Evolutionary conservation across 371 early-diverging fungal genomes (phyloP), one percentile per base, ranked within the genome.

Genomic region (Mucor irregularis): DNA sequence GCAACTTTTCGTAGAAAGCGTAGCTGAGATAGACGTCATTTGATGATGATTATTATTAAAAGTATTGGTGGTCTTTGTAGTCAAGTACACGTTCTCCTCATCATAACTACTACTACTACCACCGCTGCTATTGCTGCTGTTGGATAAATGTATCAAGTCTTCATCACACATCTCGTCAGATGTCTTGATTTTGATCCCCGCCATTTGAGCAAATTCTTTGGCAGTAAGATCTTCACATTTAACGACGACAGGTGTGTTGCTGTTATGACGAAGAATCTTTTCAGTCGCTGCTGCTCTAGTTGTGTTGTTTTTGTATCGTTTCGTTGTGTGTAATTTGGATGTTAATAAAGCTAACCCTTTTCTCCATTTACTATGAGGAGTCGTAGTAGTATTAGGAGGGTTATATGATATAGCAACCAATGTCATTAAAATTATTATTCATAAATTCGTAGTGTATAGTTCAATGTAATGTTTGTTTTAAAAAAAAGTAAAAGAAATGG

Each of bases 151-250:
- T n/a, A n/a, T n/a, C n/a, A n/a, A n/a, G n/a, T n/a, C n/a, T n/a
- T n/a, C n/a, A n/a, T n/a, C n/a, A n/a, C n/a, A n/a, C n/a, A n/a
- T n/a, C n/a, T 44, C 49, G 11, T 60, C 61, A 7, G 43, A 49
- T 13, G 49, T 30, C 34, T 61, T 63, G 25, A 73, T 64, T 50
- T 69, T 73, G 34, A 76, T 73, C 0, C 76, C 76, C 22, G 76
- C 61, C 58, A 68, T 56, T 29, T 61, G 60, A 25, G 76, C 76
- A 55, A 76, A 76, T 47, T 76, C 73, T 40, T 69, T 76, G 5
- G 73, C 73, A n/a, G 76, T 76, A 9, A 76, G 66, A 45, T 76
- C 73, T 54, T 73, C 73, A 19, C 69, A 71, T 48, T 67, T 62
- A 14, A 68, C 43, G 14, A 34, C 25, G n/a, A 30, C 26, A 2